phyloP scores from a whole-genome alignment of 2,329 filamentous ascomycete species.

The Curvularia sp. region DNA sequence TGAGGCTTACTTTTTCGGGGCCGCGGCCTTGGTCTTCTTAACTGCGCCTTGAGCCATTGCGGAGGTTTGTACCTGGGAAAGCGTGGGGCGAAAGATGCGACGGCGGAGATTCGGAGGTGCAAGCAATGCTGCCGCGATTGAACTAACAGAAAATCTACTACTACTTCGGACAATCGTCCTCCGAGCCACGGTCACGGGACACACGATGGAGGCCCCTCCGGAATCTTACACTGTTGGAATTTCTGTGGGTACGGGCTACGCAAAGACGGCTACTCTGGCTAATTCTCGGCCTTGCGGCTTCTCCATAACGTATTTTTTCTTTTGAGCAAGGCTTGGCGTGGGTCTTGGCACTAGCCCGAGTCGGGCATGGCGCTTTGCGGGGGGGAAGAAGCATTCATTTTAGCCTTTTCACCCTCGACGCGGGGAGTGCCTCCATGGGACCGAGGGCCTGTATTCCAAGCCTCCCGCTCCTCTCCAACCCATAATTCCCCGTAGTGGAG shows the following conservation, averaged over 20 bases:
- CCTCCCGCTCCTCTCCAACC: constrained; percentile 2
- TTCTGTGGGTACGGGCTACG: background rate
- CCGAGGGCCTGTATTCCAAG: constrained; percentile 41
- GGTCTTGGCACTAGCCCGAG: constrained; percentile 14
- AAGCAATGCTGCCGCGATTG: constrained; percentile 2
- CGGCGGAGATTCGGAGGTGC: constrained; percentile 4
- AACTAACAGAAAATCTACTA: background rate
- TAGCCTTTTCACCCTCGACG: constrained; percentile 36
- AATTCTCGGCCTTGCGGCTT: constrained; percentile 14
- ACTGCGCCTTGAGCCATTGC: constrained; percentile 58
- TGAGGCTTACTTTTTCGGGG: constrained; percentile 48
- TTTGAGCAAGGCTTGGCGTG: constrained; percentile 22
- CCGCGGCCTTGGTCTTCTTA: constrained; percentile 54
- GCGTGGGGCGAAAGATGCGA: constrained; percentile 14
- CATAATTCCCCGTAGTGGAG: constrained; percentile 2
- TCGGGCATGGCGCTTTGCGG: constrained; percentile 26
- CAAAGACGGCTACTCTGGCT: constrained; percentile 18
- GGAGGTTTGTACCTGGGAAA: background rate
- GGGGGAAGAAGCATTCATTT: constrained; percentile 29
- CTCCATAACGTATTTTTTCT: constrained; percentile 16
- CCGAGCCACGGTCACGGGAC: constrained; percentile 5
- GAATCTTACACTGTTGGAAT: constrained; percentile 3
- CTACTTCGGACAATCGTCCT: constrained; percentile 3
- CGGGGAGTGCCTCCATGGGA: constrained; percentile 28
- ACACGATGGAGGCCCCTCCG: background rate